Conservation (phyloP, 192 early-diverging fungal species). For the Coemansia sp. region DNA sequence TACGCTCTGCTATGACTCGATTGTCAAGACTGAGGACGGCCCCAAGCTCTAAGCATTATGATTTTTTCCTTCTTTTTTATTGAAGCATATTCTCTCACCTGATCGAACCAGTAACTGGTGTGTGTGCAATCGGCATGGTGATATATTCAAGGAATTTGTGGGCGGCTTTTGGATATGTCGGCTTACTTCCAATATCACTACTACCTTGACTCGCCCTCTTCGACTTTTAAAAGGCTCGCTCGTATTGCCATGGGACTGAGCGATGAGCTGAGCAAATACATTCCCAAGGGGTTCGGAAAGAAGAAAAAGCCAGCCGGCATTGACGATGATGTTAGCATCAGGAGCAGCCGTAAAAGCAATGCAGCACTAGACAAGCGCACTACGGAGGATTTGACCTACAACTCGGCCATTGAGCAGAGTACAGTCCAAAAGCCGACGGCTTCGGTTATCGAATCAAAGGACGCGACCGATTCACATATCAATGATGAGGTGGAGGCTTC, state of each 20-base stretch:
- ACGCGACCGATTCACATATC: neutral
- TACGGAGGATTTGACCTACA: neutral
- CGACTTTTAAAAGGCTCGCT: neutral
- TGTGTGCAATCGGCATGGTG: neutral
- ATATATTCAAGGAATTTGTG: neutral
- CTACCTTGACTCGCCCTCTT: neutral
- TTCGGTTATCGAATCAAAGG: neutral
- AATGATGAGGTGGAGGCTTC: neutral
- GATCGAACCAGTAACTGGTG: neutral
- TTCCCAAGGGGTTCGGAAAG: constrained; percentile 53
- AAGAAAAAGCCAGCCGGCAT: constrained; percentile 25
- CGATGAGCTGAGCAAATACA: constrained; percentile 48
- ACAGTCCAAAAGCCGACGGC: neutral
- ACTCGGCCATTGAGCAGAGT: neutral
- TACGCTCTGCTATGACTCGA: constrained; percentile 88
- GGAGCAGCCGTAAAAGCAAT: neutral
- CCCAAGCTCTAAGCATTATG: constrained; percentile 34
- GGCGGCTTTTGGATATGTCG: neutral
- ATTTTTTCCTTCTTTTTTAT: neutral
- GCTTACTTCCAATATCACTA: neutral
- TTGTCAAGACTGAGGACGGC: constrained; percentile 54
- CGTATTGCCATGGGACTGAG: constrained; percentile 30
- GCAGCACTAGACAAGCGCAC: neutral
- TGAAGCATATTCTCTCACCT: neutral
- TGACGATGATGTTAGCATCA: neutral